These are phyloP conservation scores for Ceratobasidium sp. DNA, from an alignment of 1,284 basidiomycete genomes.

Conservation along the genomic window DNA sequence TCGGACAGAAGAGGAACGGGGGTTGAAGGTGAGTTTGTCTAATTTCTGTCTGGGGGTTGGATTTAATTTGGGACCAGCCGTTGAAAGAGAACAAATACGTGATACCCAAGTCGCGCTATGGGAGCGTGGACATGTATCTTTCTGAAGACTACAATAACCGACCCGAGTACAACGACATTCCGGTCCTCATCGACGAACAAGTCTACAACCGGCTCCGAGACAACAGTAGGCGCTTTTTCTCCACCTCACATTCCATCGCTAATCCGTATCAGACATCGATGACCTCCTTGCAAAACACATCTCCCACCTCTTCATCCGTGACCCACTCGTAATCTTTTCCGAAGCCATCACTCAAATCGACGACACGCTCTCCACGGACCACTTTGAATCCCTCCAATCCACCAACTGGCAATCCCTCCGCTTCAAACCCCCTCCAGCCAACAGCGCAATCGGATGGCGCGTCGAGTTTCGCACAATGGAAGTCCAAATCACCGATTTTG, in stretches of 20 bases:
- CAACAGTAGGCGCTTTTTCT: constrained; percentile 68
- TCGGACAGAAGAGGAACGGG: constrained; percentile 95
- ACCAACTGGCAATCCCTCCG: constrained; percentile 99
- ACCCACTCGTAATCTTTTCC: constrained; percentile 94
- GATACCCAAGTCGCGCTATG: constrained; percentile 97
- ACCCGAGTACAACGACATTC: constrained; percentile 92
- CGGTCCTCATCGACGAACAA: constrained; percentile 81
- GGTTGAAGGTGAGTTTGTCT: constrained; percentile 71
- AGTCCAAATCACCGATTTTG: constrained; percentile 98
- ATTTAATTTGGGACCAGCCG: constrained; percentile 67
- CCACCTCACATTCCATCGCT: constrained; percentile 2
- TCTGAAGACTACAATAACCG: constrained; percentile 85
- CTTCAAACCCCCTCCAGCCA: constrained; percentile 94
- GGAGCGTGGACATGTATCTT: constrained; percentile 94
- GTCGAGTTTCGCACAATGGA: constrained; percentile 99
- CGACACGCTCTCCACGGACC: constrained; percentile 64
- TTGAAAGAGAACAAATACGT: constrained; percentile 77
- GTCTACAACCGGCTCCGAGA: constrained; percentile 79
- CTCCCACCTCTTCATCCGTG: constrained; percentile 96
- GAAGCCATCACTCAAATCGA: constrained; percentile 91
- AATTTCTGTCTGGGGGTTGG: not conserved
- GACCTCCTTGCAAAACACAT: constrained; percentile 90
- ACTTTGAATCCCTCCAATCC: constrained; percentile 70
- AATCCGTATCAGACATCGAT: constrained; percentile 79
- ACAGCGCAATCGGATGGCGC: constrained; percentile 96